A percentile compares a stretch with the other conserved stretches of the same genome.
Evolutionary conservation across 2,329 filamentous ascomycete species (phyloP).

Genomic region (Ascochyta viciae-villosae): DNA sequence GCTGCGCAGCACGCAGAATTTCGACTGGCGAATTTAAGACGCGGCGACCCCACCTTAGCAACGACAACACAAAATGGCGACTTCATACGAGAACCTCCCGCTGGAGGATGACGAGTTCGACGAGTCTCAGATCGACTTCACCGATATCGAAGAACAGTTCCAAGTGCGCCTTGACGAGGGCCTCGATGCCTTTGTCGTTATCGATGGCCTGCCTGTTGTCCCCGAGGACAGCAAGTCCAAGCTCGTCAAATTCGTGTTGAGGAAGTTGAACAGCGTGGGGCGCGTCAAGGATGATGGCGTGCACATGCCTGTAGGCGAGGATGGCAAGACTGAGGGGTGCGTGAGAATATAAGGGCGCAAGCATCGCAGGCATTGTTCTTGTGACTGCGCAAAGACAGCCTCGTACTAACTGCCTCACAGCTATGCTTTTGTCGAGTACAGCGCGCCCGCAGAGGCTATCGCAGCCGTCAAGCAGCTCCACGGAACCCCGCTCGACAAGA

Average conservation of each 20-base stretch:
- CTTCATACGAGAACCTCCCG: slow-evolving; percentile 88
- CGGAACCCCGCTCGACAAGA: slow-evolving; percentile 90
- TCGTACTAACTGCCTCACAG: slow-evolving; percentile 56
- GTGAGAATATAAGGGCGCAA: slow-evolving; percentile 38
- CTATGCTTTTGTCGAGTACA: slow-evolving; percentile 97
- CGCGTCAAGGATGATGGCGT: slow-evolving; percentile 85
- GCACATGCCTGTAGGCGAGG: slow-evolving; percentile 91
- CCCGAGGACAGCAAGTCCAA: slow-evolving; percentile 90
- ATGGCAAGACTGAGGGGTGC: slow-evolving; percentile 86
- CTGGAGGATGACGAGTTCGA: slow-evolving; percentile 89
- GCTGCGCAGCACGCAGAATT: slow-evolving; percentile 37
- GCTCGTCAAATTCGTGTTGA: slow-evolving; percentile 93
- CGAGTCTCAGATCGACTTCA: slow-evolving; percentile 93
- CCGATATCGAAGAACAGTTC: slow-evolving; percentile 91
- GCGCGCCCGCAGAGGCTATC: slow-evolving; percentile 85
- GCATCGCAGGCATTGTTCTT: slow-evolving; percentile 7
- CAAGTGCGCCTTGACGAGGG: slow-evolving; percentile 96
- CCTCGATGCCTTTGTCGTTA: slow-evolving; percentile 93
- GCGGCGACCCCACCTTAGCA: slow-evolving; percentile 28
- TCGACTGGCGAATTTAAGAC: slow-evolving; percentile 27
- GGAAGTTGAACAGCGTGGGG: slow-evolving; percentile 88
- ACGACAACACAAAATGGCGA: slow-evolving; percentile 73
- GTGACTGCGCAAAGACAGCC: slow-evolving; percentile 2
- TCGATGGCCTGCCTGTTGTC: slow-evolving; percentile 91
- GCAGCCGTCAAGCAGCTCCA: slow-evolving; percentile 90